A percentile compares a stretch with the other conserved stretches of the same genome.
These are phyloP conservation scores for Oryza brachyantha DNA, from an alignment of 176 grass and related monocot genomes.

Conservation along the genomic window DNA sequence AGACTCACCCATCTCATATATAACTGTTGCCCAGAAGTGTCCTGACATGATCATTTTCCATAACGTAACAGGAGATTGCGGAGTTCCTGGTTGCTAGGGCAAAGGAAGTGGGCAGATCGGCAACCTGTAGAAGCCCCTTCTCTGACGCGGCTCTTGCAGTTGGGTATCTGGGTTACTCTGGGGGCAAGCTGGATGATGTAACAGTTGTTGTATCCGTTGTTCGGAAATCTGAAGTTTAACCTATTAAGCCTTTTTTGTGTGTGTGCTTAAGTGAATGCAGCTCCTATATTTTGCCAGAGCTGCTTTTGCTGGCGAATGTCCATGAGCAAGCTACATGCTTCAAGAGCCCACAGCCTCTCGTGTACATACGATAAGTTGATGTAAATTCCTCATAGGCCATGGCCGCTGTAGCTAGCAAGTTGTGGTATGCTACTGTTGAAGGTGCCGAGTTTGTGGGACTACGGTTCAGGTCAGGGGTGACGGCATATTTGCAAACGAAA, in stretches of 20 bases:
- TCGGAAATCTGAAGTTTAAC: conserved; percentile 54
- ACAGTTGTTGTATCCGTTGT: conserved; percentile 85
- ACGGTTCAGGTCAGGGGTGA: too few relatives aligned
- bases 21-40: background rate
- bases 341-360: background rate
- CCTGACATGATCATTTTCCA: background rate
- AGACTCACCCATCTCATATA: background rate
- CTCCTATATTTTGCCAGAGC: conserved; percentile 4
- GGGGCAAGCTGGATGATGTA: conserved; percentile 95
- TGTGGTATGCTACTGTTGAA: background rate
- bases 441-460: background rate
- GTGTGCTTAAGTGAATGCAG: background rate
- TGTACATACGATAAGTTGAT: conserved; percentile 1
- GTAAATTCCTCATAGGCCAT: background rate
- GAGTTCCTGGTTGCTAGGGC: conserved; percentile 57
- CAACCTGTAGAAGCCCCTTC: conserved; percentile 70
- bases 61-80: conserved; percentile 62
- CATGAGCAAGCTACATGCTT: background rate
- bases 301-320: conserved; percentile 2
- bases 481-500: too few relatives aligned
- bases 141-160: conserved; percentile 61
- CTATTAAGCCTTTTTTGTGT: background rate
- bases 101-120: conserved; percentile 66
- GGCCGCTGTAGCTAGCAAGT: background rate
- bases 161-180: conserved; percentile 71